A percentile compares a stretch with the other conserved stretches of the same genome.
Conservation (phyloP, 1,284 basidiomycete genomes). For the Pseudozyma flocculosa region DNA sequence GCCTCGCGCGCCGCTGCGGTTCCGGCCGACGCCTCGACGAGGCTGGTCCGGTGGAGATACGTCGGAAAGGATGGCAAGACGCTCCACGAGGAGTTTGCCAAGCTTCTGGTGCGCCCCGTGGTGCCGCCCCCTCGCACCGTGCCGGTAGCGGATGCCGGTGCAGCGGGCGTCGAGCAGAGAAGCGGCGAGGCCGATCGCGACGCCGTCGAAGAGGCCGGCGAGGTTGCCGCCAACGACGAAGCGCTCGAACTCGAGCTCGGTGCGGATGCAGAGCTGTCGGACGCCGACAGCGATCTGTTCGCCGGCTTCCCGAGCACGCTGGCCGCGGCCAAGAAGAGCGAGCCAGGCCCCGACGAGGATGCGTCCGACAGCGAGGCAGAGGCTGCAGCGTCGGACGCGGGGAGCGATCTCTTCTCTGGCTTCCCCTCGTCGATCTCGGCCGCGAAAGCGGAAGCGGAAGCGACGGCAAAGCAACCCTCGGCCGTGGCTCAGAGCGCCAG, state of each 20-base stretch:
- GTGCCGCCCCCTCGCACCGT: neutral
- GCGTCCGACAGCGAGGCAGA: no score
- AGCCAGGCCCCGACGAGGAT: no score
- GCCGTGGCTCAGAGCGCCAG: no score
- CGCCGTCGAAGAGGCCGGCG: no score
- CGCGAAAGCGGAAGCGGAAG: no score
- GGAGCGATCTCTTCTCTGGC: conserved; percentile 10
- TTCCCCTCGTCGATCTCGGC: no score
- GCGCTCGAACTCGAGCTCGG: no score
- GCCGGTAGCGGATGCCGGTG: neutral
- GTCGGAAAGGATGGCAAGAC: conserved; percentile 25
- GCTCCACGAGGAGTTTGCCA: conserved; percentile 32
- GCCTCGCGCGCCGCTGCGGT: no score
- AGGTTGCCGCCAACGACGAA: no score
- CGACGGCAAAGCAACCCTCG: no score
- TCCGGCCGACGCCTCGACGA: conserved; percentile 2
- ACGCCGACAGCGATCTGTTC: conserved; percentile 29
- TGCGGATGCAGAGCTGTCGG: conserved; percentile 15
- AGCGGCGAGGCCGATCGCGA: no score
- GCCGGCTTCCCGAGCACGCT: conserved; percentile 17
- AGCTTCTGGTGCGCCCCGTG: conserved; percentile 19
- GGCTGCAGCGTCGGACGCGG: neutral
- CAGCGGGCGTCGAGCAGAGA: no score
- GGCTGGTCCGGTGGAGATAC: conserved; percentile 31
- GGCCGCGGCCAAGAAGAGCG: conserved; percentile 4